These are phyloP conservation scores for Hygrocybe punicea DNA, from an alignment of 768 basidiomycete genomes.

Conservation along the genomic window DNA sequence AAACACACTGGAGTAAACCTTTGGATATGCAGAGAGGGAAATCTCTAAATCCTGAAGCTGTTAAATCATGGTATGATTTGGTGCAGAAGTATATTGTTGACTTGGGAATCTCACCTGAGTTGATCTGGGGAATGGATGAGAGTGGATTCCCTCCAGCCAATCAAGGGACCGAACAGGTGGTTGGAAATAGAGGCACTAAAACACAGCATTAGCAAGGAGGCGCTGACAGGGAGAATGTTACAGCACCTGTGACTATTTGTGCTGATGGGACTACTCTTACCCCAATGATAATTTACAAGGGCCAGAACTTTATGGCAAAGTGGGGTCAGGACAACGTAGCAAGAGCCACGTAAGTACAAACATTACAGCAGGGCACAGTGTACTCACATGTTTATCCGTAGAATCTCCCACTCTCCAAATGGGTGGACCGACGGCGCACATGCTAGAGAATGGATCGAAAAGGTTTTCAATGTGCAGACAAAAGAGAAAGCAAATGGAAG, in stretches of 20 bases:
- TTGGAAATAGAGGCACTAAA: conserved; percentile 22
- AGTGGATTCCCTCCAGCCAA: conserved; percentile 27
- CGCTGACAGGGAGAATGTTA: conserved; percentile 27
- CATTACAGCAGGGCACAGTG: no score
- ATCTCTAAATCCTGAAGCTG: conserved; percentile 27
- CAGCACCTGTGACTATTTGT: conserved; percentile 26
- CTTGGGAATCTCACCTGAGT: conserved; percentile 16
- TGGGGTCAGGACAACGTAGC: conserved; percentile 24
- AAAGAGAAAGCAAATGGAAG: conserved; percentile 19
- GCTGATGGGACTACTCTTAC: conserved; percentile 25
- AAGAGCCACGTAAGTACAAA: conserved; percentile 22
- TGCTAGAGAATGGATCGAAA: conserved; percentile 17
- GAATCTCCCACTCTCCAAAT: conserved; percentile 23
- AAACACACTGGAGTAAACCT: conserved; percentile 31
- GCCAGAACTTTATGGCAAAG: conserved; percentile 21
- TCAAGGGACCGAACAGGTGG: conserved; percentile 24
- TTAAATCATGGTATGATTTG: conserved; percentile 32
- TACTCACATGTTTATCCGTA: no score
- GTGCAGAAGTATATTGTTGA: conserved; percentile 27
- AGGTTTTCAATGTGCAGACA: conserved; percentile 30
- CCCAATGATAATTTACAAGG: conserved; percentile 27
- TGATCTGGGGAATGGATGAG: conserved; percentile 37
- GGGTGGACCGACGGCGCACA: conserved; percentile 30
- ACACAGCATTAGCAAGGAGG: conserved; percentile 33
- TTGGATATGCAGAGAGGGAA: conserved; percentile 31